Evolutionary conservation across 1,284 basidiomycete species (phyloP).

Genomic region (Vanrija sp.): DNA sequence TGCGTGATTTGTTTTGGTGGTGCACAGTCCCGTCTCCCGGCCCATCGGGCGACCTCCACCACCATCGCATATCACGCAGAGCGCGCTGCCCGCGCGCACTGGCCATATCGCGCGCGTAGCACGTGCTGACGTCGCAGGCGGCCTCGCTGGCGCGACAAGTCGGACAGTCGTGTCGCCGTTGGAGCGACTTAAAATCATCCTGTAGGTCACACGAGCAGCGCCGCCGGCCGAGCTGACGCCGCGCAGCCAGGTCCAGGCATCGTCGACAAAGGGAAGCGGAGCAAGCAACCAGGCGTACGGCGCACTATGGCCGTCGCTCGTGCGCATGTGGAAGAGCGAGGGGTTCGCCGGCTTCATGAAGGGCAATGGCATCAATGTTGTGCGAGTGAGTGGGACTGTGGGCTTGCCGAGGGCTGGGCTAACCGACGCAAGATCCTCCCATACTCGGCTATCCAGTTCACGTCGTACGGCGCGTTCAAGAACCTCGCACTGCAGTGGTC

Average conservation of each 20-base stretch:
- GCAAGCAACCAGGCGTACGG: conserved; percentile 59
- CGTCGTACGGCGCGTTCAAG: conserved; percentile 77
- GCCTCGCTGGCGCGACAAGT: conserved; percentile 56
- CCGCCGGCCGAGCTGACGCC: neutral
- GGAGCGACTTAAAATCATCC: conserved; percentile 90
- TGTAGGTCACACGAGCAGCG: conserved; percentile 56
- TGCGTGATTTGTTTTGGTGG: no score
- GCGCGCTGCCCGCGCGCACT: no score
- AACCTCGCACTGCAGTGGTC: conserved; percentile 54
- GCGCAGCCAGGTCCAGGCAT: conserved; percentile 67
- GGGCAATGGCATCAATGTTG: conserved; percentile 78
- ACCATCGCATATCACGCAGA: no score
- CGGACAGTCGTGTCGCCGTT: conserved; percentile 87
- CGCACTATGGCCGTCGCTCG: conserved; percentile 73
- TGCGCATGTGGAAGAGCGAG: conserved; percentile 86
- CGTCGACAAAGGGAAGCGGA: conserved; percentile 46
- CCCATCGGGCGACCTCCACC: neutral
- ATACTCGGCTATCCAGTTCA: conserved; percentile 83
- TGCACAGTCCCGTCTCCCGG: no score
- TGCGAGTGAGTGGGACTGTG: conserved; percentile 54
- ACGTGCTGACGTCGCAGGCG: conserved; percentile 14
- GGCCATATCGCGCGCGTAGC: no score
- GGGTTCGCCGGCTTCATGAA: conserved; percentile 89
- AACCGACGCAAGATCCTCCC: conserved; percentile 41
- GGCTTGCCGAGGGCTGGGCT: conserved; percentile 2